These are phyloP conservation scores for Cladorrhinum sp. DNA, from an alignment of 2,329 filamentous ascomycete species.

Conservation along the genomic window DNA sequence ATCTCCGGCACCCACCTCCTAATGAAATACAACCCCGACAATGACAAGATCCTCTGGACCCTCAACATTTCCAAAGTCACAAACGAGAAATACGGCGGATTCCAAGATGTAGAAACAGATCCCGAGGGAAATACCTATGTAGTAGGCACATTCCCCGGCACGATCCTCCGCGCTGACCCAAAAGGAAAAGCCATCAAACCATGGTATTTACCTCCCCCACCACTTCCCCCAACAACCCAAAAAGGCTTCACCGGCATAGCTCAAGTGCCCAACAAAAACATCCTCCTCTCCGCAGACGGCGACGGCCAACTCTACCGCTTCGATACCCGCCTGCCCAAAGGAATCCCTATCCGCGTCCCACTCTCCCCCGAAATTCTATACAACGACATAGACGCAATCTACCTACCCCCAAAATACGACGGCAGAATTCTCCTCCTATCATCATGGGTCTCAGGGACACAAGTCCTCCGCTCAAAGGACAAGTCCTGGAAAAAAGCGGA, in stretches of 20 bases:
- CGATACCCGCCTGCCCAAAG: conserved; percentile 29
- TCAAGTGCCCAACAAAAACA: no score
- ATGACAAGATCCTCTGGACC: conserved; percentile 30
- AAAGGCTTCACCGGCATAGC: conserved; percentile 31
- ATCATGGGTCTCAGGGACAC: conserved; percentile 32
- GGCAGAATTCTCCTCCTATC: conserved; percentile 36
- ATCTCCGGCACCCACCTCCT: conserved; percentile 38
- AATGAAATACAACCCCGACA: conserved; percentile 34
- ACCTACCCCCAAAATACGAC: conserved; percentile 34
- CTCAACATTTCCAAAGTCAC: conserved; percentile 34
- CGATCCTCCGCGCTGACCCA: conserved; percentile 34
- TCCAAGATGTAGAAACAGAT: conserved; percentile 40
- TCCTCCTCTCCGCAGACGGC: no score
- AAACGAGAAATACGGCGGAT: conserved; percentile 35
- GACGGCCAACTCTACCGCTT: conserved; percentile 37
- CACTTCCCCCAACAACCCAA: conserved; percentile 29
- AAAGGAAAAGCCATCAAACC: conserved; percentile 29
- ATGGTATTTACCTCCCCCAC: conserved; percentile 33
- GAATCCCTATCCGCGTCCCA: conserved; percentile 27
- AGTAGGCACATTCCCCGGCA: conserved; percentile 38
- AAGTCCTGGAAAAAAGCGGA: conserved; percentile 36
- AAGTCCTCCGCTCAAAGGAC: conserved; percentile 37
- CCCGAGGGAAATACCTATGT: conserved; percentile 36
- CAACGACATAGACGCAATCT: conserved; percentile 31
- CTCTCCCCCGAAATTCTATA: conserved; percentile 21